phyloP scores from a whole-genome alignment of 306 rosid genomes.

The Dalbergia oliveri region DNA sequence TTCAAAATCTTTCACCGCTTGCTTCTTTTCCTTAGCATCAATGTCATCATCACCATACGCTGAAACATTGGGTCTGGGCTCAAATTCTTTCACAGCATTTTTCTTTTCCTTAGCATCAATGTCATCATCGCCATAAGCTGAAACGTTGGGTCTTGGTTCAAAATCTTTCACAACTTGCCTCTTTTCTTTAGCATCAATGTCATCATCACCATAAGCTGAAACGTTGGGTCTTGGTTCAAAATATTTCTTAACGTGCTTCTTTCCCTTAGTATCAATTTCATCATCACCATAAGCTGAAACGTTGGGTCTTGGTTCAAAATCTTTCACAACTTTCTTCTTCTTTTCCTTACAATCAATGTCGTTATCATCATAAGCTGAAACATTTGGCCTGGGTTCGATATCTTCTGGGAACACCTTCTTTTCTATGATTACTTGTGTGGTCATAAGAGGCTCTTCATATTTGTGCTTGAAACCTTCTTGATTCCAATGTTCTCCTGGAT shows the following conservation, averaged over 20 bases:
- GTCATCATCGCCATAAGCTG: not conserved
- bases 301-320: constrained; percentile 10
- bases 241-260: not conserved
- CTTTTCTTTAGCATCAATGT: not conserved
- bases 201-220: not conserved
- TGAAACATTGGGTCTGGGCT: not conserved
- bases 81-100: not conserved
- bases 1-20: not conserved
- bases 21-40: not conserved
- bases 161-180: not conserved
- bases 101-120: not conserved
- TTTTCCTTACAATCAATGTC: not conserved
- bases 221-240: constrained; percentile 3
- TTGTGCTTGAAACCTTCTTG: not conserved
- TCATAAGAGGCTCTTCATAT: constrained; percentile 1
- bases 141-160: not conserved
- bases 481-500: constrained; percentile 39
- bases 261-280: not conserved
- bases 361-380: constrained; percentile 16
- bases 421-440: not conserved
- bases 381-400: constrained; percentile 35
- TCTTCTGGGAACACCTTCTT: not conserved
- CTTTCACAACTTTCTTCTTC: not conserved
- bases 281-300: not conserved
- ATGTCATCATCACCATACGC: not conserved